Conservation (phyloP, 345 rosid species). For the Bruguiera parviflora region DNA sequence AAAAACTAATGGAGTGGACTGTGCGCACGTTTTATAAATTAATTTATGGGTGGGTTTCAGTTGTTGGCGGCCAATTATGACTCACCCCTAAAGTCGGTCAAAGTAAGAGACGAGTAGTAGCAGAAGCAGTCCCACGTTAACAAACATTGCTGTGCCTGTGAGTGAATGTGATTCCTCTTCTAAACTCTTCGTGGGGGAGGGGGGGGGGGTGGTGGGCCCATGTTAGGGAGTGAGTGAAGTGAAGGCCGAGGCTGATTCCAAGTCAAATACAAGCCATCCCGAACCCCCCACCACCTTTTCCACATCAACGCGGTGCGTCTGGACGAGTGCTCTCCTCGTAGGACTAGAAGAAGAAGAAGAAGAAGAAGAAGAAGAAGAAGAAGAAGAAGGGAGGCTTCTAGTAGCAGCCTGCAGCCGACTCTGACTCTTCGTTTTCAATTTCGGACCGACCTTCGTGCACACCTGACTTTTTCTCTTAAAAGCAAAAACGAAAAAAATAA, state of each 20-base stretch:
- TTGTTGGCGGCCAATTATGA: slow-evolving; percentile 38
- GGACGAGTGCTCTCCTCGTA: too few relatives aligned
- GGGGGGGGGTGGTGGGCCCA: background rate
- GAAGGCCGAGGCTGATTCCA: slow-evolving; percentile 21
- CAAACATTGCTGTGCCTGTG: background rate
- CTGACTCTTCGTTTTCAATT: slow-evolving; percentile 10
- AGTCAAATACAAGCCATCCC: slow-evolving; percentile 15
- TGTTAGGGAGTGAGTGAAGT: slow-evolving; percentile 10
- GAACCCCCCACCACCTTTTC: background rate
- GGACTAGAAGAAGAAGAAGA: too few relatives aligned
- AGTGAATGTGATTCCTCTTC: too few relatives aligned
- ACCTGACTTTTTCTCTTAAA: background rate
- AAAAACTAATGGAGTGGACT: background rate
- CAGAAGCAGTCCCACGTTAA: background rate
- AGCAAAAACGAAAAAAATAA: too few relatives aligned
- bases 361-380: too few relatives aligned
- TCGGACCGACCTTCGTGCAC: slow-evolving; percentile 11
- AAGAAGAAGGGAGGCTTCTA: too few relatives aligned
- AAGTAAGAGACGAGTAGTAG: slow-evolving; percentile 3
- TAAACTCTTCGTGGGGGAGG: background rate
- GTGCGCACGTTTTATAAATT: slow-evolving; percentile 22
- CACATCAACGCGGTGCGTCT: slow-evolving; percentile 10
- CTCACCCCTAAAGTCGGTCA: slow-evolving; percentile 38
- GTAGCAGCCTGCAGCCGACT: slow-evolving; percentile 19
- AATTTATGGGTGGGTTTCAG: background rate